Conservation (phyloP, 2,329 filamentous ascomycete species). For the Dothidotthia symphoricarpi region DNA sequence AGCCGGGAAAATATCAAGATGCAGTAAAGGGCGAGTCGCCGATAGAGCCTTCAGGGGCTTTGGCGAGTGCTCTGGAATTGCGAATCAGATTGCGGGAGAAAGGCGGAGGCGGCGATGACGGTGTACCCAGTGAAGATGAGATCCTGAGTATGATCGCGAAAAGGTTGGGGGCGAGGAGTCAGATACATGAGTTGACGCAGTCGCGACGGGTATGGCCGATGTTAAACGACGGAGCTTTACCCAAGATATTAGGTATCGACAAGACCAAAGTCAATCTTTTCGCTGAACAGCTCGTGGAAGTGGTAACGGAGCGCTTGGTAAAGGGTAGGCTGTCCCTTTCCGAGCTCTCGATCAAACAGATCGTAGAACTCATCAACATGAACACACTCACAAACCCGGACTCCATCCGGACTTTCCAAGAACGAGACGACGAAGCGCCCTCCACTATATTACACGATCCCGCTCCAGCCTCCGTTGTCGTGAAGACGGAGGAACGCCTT, state of each 20-base stretch:
- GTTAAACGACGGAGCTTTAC: conserved; percentile 13
- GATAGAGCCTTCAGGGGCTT: too few species aligned
- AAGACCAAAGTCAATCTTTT: conserved; percentile 1
- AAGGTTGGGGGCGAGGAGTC: too few species aligned
- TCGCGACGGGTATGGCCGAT: too few species aligned
- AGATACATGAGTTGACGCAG: too few species aligned
- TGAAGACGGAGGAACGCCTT: conserved; percentile 9
- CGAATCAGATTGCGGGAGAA: too few species aligned
- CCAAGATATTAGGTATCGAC: conserved; percentile 6
- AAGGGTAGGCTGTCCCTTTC: neutral
- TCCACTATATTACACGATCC: conserved; percentile 8
- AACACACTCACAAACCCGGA: conserved; percentile 6
- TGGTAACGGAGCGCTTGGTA: conserved; percentile 7
- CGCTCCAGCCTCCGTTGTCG: conserved; percentile 5
- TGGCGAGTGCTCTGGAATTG: too few species aligned
- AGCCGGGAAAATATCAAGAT: too few species aligned
- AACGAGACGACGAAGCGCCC: conserved; percentile 1
- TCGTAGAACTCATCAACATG: conserved; percentile 7
- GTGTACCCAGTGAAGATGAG: too few species aligned
- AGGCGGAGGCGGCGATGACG: too few species aligned
- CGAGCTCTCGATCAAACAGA: conserved; percentile 2
- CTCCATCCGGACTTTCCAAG: neutral
- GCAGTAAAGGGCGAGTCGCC: too few species aligned
- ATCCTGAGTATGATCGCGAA: too few species aligned
- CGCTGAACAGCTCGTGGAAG: conserved; percentile 4